These are phyloP conservation scores for Vanderwaltozyma tropicalis DNA, from an alignment of 805 yeast species.

Conservation along the genomic window DNA sequence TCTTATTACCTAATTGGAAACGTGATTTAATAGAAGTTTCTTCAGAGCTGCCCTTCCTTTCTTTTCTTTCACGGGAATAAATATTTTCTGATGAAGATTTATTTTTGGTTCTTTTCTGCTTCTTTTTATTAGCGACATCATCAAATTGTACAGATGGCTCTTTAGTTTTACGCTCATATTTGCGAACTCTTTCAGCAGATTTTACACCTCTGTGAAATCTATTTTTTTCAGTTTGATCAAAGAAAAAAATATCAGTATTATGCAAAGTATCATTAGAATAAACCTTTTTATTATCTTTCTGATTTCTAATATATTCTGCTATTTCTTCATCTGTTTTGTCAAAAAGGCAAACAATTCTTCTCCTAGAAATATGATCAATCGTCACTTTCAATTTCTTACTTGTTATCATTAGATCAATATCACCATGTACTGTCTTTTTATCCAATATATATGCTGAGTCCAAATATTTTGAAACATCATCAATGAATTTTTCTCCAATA, in stretches of 20 bases:
- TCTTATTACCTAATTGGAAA: constrained; percentile 26
- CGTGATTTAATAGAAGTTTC: neutral
- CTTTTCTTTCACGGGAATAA: neutral
- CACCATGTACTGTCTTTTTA: constrained; percentile 42
- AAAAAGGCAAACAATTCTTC: constrained; percentile 19
- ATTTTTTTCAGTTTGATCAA: constrained; percentile 24
- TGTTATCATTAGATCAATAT: constrained; percentile 26
- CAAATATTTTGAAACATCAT: constrained; percentile 32
- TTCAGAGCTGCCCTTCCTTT: neutral
- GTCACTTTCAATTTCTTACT: constrained; percentile 14
- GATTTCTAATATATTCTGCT: constrained; percentile 12
- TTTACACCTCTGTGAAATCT: constrained; percentile 23
- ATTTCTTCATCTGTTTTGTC: constrained; percentile 11
- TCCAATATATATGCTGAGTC: constrained; percentile 38
- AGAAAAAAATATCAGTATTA: constrained; percentile 26
- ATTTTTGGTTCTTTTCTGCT: neutral
- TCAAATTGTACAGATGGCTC: too few relatives aligned
- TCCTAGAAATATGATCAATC: constrained; percentile 12
- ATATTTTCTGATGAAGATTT: neutral
- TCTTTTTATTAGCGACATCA: too few relatives aligned
- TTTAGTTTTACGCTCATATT: constrained; percentile 15
- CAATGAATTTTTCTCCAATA: constrained; percentile 33
- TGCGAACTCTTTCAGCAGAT: constrained; percentile 25
- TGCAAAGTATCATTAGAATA: constrained; percentile 19
- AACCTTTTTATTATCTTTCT: constrained; percentile 21